Evolutionary conservation across 441 rosid genomes (phyloP), one percentile per base, ranked within the genome.

Genomic region (Oxalis stricta): DNA sequence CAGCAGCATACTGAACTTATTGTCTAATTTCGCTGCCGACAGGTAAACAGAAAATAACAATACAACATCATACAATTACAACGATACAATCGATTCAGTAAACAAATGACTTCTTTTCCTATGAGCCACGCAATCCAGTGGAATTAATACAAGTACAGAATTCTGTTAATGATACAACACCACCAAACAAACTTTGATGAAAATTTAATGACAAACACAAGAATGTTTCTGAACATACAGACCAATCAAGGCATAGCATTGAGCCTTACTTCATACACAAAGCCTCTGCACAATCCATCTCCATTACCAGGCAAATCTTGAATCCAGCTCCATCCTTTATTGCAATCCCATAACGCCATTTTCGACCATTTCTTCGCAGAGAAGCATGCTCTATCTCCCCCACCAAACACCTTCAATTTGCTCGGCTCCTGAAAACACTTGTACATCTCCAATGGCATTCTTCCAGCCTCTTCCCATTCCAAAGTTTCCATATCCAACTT

Each of bases 381-480:
- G 56, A 88, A 88, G 41, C 87, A 84, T 31, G 84, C 84, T 47
- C 67, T 69, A 42, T 88, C 75, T 1, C 91, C 95, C 9, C 82
- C 72, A 16, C 97, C 97, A 43, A 88, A 88, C 52, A 84, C 95
- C 75, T 88, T 88, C 38, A 88, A 73, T 65, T 88, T 88, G 47
- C 75, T 84, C 5, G 79, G 71, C 28, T 88, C 87, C 34, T 69
- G 69, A 33, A 88, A 84, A 51, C 71, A 66, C 38, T 68, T 66
- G 33, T 81, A 76, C 95, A 88, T 79, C 13, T 79, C 91, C 43
- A 64, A 20, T 0, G 97, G 95, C 95, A 88, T 84, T 52, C 95
- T 62, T 4, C 87, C 86, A 0, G 95, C 95, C 67, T 84, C 93
- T 38, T 84, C 95, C 91, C 95, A 84, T 41, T 84, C 93, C 66